Evolutionary conservation across 352 stramenopile species (phyloP), one percentile per base, ranked within the genome.

Genomic region (Globisporangium barbulae): DNA sequence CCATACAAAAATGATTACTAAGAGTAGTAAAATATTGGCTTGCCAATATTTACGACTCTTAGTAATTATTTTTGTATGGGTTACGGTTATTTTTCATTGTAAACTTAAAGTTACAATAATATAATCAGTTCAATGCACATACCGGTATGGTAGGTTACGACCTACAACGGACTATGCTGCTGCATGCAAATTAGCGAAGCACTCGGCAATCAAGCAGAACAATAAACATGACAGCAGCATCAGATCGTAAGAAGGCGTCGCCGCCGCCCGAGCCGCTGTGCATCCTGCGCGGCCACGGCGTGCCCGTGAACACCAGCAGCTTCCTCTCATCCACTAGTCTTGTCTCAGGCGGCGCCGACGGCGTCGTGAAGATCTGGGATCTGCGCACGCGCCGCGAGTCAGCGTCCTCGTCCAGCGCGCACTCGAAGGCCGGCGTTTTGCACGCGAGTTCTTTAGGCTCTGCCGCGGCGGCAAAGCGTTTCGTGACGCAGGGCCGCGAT

Each of bases 361-460:
- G 86, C 6, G 62, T 69, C 12, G 71, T 94, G 28, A 93, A 90
- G 64, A 64, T 94, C 25, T 94, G 86, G 86, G 69, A 89, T 64
- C 61, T 94, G 48, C 75, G 67, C 21, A 74, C 79, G 48, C 79
- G 86, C 13, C 79, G 86, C 15, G 79, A 90, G 60, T 57, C 65
- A 31, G 70, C 67, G 21, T 71, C 72, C 4, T 64, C 75, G 31
- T 15, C 66, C 2, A 9, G 61, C 0, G 75, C 79, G 0, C 86
- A 94, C 65, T 92, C 83, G 63, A 88, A 88, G 53, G 86, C 86
- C 15, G 86, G 86, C 22, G 79, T 94, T n/a, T 69, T 94, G 50
- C 79, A 93, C 35, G 53, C 70, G 6, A 55, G 64, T 7, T 63
- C 25, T 13, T 53, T 67, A 35, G 33, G 52, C 49, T 63, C 41